A percentile compares a stretch with the other conserved stretches of the same genome.
phyloP scores from a whole-genome alignment of 495 filamentous ascomycete species.

The Xylaria bambusicola region DNA sequence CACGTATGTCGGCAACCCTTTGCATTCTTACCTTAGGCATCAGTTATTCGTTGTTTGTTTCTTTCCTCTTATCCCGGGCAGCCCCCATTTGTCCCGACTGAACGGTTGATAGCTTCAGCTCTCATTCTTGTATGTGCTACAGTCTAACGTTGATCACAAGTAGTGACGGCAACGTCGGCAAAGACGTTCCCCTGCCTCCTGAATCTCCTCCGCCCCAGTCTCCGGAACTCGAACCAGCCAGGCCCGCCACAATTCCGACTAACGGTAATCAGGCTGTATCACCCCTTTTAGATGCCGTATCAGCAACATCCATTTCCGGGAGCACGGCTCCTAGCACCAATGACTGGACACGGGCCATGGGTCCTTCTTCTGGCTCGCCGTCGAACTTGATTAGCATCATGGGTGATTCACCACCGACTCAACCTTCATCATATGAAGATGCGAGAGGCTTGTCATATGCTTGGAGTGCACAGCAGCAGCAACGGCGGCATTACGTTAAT shows the following conservation, averaged over 20 bases:
- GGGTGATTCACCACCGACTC: constrained; percentile 56
- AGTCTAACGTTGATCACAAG: constrained; percentile 28
- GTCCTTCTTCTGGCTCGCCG: constrained; percentile 54
- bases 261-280: constrained; percentile 41
- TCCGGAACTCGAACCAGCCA: constrained; percentile 44
- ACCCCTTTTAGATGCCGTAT: constrained; percentile 47
- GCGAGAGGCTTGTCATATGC: constrained; percentile 42
- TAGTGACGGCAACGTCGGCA: constrained; percentile 30
- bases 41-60: not conserved
- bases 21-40: not conserved
- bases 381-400: constrained; percentile 56
- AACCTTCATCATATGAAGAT: constrained; percentile 58
- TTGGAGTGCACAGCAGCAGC: constrained; percentile 41
- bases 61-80: not conserved
- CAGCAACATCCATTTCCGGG: constrained; percentile 47
- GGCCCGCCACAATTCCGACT: constrained; percentile 34
- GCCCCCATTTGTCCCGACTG: not conserved
- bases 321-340: constrained; percentile 51
- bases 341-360: constrained; percentile 55
- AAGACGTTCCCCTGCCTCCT: constrained; percentile 40
- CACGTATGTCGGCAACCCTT: constrained; percentile 38
- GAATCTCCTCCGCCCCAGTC: constrained; percentile 42
- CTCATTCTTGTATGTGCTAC: not conserved
- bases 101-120: not conserved
- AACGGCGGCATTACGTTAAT: constrained; percentile 38